phyloP scores from a whole-genome alignment of 2,329 filamentous ascomycete genomes.

The Trichoderma koningii region DNA sequence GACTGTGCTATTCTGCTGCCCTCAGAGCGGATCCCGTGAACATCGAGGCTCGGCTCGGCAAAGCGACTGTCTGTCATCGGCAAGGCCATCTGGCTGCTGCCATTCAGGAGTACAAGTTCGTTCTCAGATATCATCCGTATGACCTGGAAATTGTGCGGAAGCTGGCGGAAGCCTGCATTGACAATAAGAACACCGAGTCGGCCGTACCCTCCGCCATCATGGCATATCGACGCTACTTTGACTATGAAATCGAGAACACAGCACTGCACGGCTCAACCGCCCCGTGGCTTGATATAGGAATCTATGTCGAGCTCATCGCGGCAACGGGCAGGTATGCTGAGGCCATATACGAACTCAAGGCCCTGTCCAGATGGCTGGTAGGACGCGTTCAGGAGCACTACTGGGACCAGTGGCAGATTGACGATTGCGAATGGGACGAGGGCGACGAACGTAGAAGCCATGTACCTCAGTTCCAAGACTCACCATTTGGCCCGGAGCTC shows the following conservation, averaged over 20 bases:
- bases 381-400: constrained; percentile 71
- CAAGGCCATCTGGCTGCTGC: constrained; percentile 57
- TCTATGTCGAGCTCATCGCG: constrained; percentile 80
- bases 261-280: constrained; percentile 43
- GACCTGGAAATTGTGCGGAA: constrained; percentile 59
- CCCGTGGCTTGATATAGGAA: constrained; percentile 80
- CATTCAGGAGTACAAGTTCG: constrained; percentile 58
- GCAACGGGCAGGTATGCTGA: constrained; percentile 63
- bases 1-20: constrained; percentile 61
- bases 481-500: constrained; percentile 52
- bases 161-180: constrained; percentile 59
- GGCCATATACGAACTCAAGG: constrained; percentile 70
- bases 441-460: constrained; percentile 67
- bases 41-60: constrained; percentile 59
- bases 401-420: constrained; percentile 72
- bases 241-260: constrained; percentile 43
- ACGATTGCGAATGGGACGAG: constrained; percentile 89
- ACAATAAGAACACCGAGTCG: constrained; percentile 50
- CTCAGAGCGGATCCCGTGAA: constrained; percentile 60
- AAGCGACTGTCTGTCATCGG: constrained; percentile 60
- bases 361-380: constrained; percentile 77
- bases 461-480: constrained; percentile 62
- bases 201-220: constrained; percentile 46
- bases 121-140: constrained; percentile 54
- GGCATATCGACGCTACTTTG: constrained; percentile 53